Base-by-base conservation (phyloP, 2,329 filamentous ascomycete species). In the Fusarium succisae region DNA sequence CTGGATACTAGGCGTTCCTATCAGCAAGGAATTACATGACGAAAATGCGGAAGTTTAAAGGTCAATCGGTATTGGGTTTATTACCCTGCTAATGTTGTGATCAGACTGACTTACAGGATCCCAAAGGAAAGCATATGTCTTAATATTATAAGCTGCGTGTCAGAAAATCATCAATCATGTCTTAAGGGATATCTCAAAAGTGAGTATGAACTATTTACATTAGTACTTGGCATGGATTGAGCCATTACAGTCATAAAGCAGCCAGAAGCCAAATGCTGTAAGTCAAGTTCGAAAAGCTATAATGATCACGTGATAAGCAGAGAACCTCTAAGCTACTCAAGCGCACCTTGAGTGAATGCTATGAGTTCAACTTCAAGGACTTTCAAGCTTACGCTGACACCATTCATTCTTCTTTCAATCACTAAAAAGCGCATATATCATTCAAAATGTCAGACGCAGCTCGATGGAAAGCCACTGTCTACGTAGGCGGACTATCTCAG, bases 401-500 rank as follows among this genome's bases (percentile, higher is more conserved):
- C 45, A 56, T 51, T 43, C 28, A 38, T 53, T 65, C 38, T 48
- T 63, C 14, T 47, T 39, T 26, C 47, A 13, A 35, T 37, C 30
- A 53, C 38, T 14, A 18, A 43, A 43, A 67, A 51, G 20, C 55
- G 59, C 55, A 66, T 51, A 57, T 35, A 37, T 14, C 12, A 47
- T 41, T 41, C 37, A 54, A 79, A 67, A 97, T 98, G 94, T 91
- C 94, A 38, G 95, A 98, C 82, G 87, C 92, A 60, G 86, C 93
- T 57, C 91, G 96, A 72, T 92, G 96, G 84, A 98, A 98, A 84
- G 91, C 94, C 51, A 99, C 96, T 17, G 89, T 99, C 71, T 97
- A 97, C 81, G 94, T 99, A 58, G 95, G 95, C 72, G 96, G 96
- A 38, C 90, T 99, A 57, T 92, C 96, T 76, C 90, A 92, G 71